phyloP scores from a whole-genome alignment of 208 protist genomes.

The Strigomonas galati region DNA sequence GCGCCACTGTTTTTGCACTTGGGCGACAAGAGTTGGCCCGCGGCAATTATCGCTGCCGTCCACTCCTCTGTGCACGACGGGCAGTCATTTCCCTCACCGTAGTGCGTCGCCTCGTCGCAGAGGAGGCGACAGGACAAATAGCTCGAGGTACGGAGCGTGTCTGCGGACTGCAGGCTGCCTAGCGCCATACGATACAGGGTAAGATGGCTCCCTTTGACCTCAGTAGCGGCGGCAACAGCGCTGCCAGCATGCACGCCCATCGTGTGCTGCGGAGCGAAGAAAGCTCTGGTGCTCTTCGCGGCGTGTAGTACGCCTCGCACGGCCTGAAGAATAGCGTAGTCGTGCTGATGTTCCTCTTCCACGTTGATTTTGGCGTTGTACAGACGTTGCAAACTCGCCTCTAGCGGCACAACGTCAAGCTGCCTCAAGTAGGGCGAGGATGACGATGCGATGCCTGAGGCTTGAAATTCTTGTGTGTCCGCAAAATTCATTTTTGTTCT shows the following conservation, averaged over 20 bases:
- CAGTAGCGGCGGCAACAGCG: not conserved
- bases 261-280: not conserved
- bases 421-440: slow-evolving; percentile 12
- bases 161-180: not conserved
- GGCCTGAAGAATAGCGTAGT: slow-evolving; percentile 70
- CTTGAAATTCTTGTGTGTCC: no score
- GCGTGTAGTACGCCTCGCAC: slow-evolving; percentile 57
- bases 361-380: slow-evolving; percentile 34
- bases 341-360: slow-evolving; percentile 57
- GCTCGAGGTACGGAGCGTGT: not conserved
- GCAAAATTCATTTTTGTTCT: not conserved
- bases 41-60: slow-evolving; percentile 35
- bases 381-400: slow-evolving; percentile 58
- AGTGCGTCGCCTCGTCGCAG: slow-evolving; percentile 46
- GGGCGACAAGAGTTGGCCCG: not conserved
- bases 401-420: slow-evolving; percentile 51
- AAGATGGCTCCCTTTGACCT: slow-evolving; percentile 35
- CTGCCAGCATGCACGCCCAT: not conserved
- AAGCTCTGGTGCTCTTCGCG: slow-evolving; percentile 18
- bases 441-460: not conserved
- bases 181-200: slow-evolving; percentile 47
- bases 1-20: not conserved
- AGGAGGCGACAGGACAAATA: slow-evolving; percentile 63
- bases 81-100: slow-evolving; percentile 81
- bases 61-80: slow-evolving; percentile 71